These are phyloP conservation scores for Penicillium ochrochloron DNA, from an alignment of 495 filamentous ascomycete genomes.

Conservation along the genomic window DNA sequence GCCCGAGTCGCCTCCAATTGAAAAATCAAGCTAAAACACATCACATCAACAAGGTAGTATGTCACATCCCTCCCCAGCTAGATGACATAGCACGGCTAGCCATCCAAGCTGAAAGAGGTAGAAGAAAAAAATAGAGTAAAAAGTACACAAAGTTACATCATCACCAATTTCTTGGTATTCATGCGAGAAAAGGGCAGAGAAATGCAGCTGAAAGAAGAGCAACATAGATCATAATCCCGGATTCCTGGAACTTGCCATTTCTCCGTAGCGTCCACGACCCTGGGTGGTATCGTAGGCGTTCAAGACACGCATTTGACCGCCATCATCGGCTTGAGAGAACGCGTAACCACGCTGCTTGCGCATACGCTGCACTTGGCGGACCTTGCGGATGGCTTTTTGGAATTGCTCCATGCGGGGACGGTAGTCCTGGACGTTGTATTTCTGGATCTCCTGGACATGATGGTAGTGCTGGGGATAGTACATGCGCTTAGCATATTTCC, in stretches of 20 bases:
- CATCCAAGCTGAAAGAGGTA: slow-evolving; percentile 7
- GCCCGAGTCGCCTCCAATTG: slow-evolving; percentile 21
- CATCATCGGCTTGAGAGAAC: slow-evolving; percentile 97
- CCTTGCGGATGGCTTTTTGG: slow-evolving; percentile 98
- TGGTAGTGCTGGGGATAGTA: slow-evolving; percentile 96
- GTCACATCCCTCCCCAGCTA: slow-evolving; percentile 25
- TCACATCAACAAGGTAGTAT: slow-evolving; percentile 27
- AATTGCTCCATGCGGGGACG: slow-evolving; percentile 99
- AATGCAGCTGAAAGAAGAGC: slow-evolving; percentile 22
- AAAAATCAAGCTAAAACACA: slow-evolving; percentile 24
- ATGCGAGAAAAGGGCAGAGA: slow-evolving; percentile 21
- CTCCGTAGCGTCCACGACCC: slow-evolving; percentile 88
- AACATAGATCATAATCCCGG: slow-evolving; percentile 41
- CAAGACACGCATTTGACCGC: slow-evolving; percentile 76
- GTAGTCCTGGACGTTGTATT: slow-evolving; percentile 99
- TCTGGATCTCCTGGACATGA: slow-evolving; percentile 99
- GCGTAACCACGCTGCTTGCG: slow-evolving; percentile 98
- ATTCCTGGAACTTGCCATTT: slow-evolving; percentile 81
- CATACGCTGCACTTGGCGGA: slow-evolving; percentile 98
- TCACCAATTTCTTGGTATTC: slow-evolving; percentile 21
- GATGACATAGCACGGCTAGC: slow-evolving; percentile 27
- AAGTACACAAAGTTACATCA: slow-evolving; percentile 28
- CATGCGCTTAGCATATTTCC: slow-evolving; percentile 91
- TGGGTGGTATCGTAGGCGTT: slow-evolving; percentile 97
- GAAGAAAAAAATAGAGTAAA: slow-evolving; percentile 17